Base-by-base conservation (phyloP, 2,329 filamentous ascomycete genomes). In the Niveomyces coronatus region DNA sequence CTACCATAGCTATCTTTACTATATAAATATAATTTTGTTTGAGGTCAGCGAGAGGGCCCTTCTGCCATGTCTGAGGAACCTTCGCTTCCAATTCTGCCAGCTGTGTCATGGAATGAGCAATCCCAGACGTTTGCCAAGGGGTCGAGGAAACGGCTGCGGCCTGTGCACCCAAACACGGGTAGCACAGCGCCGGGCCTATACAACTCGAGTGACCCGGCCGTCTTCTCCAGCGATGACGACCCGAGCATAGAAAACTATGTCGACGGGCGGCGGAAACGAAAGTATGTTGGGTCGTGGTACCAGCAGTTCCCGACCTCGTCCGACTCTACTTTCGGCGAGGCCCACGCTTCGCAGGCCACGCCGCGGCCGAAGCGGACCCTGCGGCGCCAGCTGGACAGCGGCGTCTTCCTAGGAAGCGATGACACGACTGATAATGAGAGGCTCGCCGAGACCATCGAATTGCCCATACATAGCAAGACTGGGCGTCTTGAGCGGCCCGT, bases 201-300 rank as follows among this genome's bases (percentile, higher is more conserved):
- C 52, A 76, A 77, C 52, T 84, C 79, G 15, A 84, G 81, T 51
- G 81, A 85, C 49, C 79, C 79, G 4, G 70, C 76, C 34, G 56
- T 84, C 18, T 85, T 85, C 56, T 84, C 79, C 4, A 80, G 76
- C 53, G 81, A 85, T 42, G 79, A 84, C 49, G 79, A 83, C 41
- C 76, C 76, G 3, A 71, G 72, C 2, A 55, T 79, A 33, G 77
- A 82, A 43, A 79, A 80, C 48, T 83, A 83, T 50, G 61, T 66
- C 17, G 61, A 70, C 33, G 67, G 66, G 1, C 63, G 67, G 18
- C 65, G 69, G 45, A 69, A 71, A 43, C 85, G 83, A 61, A 68
- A 73, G 34, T 78, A 80, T 44, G 61, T 74, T 30, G 81, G 81
- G 4, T 70, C 78, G 4, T 85, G 80, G 81, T 85, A 73, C 54